phyloP scores from a whole-genome alignment of 129 eudicot genomes.

The Centella asiatica region DNA sequence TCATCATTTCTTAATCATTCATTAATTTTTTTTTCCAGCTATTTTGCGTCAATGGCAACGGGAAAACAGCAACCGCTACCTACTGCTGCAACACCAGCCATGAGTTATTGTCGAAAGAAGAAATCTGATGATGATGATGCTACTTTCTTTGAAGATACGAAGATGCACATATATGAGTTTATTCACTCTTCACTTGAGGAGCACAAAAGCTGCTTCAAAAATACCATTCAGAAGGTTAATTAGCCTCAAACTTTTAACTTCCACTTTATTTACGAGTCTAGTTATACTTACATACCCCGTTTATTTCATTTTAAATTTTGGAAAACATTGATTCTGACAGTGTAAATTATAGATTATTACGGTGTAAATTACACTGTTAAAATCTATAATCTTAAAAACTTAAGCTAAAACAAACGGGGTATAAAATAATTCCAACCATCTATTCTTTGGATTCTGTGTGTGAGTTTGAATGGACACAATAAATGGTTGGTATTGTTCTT shows the following conservation, averaged over 20 bases:
- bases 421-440: too few species aligned
- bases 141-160: slow-evolving; percentile 49
- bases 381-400: too few species aligned
- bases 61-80: slow-evolving; percentile 24
- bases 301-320: not conserved
- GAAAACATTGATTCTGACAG: too few species aligned
- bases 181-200: slow-evolving; percentile 70
- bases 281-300: not conserved
- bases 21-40: not conserved
- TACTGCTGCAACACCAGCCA: slow-evolving; percentile 22
- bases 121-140: slow-evolving; percentile 43
- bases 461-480: too few species aligned
- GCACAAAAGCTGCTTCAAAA: slow-evolving; percentile 58
- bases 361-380: too few species aligned
- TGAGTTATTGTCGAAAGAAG: slow-evolving; percentile 53
- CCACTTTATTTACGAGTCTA: not conserved
- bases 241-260: not conserved
- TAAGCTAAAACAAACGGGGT: too few species aligned
- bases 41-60: slow-evolving; percentile 30
- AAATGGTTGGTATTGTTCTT: too few species aligned
- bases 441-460: too few species aligned
- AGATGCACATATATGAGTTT: slow-evolving; percentile 61
- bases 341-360: too few species aligned
- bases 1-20: not conserved
- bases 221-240: slow-evolving; percentile 49